Evolutionary conservation across 2,329 filamentous ascomycete species (phyloP).

Genomic region (Ascochyta viciae-villosae): DNA sequence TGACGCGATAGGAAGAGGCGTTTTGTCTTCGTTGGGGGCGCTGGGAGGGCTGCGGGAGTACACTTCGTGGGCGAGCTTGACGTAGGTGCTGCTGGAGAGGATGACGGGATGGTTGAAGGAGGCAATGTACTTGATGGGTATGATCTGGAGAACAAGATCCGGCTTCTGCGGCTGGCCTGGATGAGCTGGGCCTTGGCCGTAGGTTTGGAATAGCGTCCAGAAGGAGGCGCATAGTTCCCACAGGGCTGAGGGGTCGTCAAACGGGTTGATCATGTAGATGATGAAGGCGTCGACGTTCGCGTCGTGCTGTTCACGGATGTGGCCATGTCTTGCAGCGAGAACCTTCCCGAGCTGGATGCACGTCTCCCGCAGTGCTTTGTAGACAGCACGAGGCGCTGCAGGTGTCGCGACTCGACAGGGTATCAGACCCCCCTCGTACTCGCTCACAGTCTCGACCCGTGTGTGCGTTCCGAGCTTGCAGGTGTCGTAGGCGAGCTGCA

Average conservation of each 20-base stretch:
- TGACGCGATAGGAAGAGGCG: constrained; percentile 61
- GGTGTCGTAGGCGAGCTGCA: constrained; percentile 75
- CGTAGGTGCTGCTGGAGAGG: constrained; percentile 66
- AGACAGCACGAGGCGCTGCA: constrained; percentile 30
- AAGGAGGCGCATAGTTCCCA: constrained; percentile 78
- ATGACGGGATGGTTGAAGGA: constrained; percentile 68
- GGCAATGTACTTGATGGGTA: constrained; percentile 73
- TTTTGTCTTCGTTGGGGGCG: constrained; percentile 39
- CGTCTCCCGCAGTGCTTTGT: constrained; percentile 43
- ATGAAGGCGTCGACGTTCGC: constrained; percentile 67
- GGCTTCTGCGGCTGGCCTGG: constrained; percentile 40
- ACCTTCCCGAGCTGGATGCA: constrained; percentile 53
- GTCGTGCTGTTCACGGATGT: constrained; percentile 45
- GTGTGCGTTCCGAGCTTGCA: constrained; percentile 73
- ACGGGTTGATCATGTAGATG: constrained; percentile 77
- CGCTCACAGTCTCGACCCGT: constrained; percentile 49
- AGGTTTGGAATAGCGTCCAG: constrained; percentile 72
- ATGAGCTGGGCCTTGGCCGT: constrained; percentile 58
- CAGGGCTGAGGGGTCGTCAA: constrained; percentile 63
- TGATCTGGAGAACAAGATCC: constrained; percentile 78
- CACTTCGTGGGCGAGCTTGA: constrained; percentile 72
- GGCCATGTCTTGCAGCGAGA: constrained; percentile 42
- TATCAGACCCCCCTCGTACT: constrained; percentile 45
- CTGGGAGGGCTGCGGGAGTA: constrained; percentile 75
- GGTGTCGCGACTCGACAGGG: constrained; percentile 33